phyloP scores from a whole-genome alignment of 257 asterid genomes.

The Eucommia ulmoides region DNA sequence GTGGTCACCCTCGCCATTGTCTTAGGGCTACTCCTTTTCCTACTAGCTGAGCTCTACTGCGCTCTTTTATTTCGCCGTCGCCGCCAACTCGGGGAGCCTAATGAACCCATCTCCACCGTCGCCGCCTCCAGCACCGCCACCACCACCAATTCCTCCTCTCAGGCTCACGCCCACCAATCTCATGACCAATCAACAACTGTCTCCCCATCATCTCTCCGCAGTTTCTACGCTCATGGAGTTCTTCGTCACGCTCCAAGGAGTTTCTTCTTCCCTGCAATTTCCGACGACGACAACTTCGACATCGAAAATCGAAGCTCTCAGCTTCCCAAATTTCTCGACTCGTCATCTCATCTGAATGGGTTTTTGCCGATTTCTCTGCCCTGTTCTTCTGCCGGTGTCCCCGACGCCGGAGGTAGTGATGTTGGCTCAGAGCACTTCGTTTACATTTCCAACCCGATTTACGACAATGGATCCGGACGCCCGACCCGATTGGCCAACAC shows the following conservation, averaged over 20 bases:
- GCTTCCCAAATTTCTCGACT: not conserved
- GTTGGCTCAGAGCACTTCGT: slow-evolving; percentile 17
- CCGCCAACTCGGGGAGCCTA: slow-evolving; percentile 4
- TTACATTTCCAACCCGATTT: slow-evolving; percentile 52
- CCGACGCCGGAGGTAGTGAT: no score
- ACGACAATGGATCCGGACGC: slow-evolving; percentile 13
- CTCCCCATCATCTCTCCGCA: slow-evolving; percentile 24
- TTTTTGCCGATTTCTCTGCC: slow-evolving; percentile 8
- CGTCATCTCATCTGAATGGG: not conserved
- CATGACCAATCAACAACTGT: slow-evolving; percentile 8
- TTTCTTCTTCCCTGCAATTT: slow-evolving; percentile 31
- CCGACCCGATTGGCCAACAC: slow-evolving; percentile 18
- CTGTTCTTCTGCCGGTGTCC: slow-evolving; percentile 12
- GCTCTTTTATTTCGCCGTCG: slow-evolving; percentile 26
- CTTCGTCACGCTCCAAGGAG: slow-evolving; percentile 40
- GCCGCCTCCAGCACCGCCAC: not conserved
- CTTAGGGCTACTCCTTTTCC: slow-evolving; percentile 29
- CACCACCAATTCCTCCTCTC: not conserved
- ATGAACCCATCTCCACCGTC: not conserved
- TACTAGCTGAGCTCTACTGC: slow-evolving; percentile 47
- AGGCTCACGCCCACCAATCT: slow-evolving; percentile 2
- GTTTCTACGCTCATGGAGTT: slow-evolving; percentile 42
- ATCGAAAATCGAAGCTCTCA: slow-evolving; percentile 18
- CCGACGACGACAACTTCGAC: slow-evolving; percentile 7
- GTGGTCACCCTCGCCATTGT: slow-evolving; percentile 28